Evolutionary conservation across 257 asterid genomes (phyloP), one percentile per base, ranked within the genome.

Genomic region (Ligustrum vulgare): DNA sequence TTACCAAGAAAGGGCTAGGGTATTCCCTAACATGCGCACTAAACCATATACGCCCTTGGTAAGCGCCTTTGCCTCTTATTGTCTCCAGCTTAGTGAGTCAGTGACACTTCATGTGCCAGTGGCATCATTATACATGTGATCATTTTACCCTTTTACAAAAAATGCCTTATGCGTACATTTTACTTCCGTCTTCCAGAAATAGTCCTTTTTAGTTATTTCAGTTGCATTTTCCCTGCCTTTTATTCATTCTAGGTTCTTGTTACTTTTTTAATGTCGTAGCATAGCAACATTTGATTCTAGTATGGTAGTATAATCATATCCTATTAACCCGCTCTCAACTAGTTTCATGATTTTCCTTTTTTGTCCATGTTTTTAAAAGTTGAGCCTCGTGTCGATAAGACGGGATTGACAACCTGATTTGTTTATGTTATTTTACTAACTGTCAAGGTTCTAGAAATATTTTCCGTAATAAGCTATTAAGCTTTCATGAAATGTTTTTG

Each of bases 1-100:
- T 37, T 95, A 85, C 81, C 96, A 87, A 73, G 98, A 89, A 36
- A 87, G 94, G 86, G 85, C 85, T 28, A 89, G 96, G 86, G 84
- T 88, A 39, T 95, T 95, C 75, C 98, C 96, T 62, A 86, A 87
- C 86, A 93, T 93, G 99, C 94, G 98, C 58, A 83, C 75, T 78
- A 94, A 89, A 81, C 87, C 98, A 63, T 85, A 91, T 80, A 84
- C 88, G 41, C 98, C 99, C 43, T 74, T 90, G 98, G 99, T 94
- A 75, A 82, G 94, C 71, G 43, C 68, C 37, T 66, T 67, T 69
- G 41, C 15, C 23, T 9, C 34, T 22, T 10, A 23, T 9, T n/a
- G 4, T 54, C 64, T 54, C 64, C 64, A 54, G 13, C 25, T 60
- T 23, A 60, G 67, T 23, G 8, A 22, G 11, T 60, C 9, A 60